Percentiles rank a stretch among this genome's conserved stretches.
Evolutionary conservation across 2,329 filamentous ascomycete genomes (phyloP).

Genomic region (Colletotrichum somersetense): DNA sequence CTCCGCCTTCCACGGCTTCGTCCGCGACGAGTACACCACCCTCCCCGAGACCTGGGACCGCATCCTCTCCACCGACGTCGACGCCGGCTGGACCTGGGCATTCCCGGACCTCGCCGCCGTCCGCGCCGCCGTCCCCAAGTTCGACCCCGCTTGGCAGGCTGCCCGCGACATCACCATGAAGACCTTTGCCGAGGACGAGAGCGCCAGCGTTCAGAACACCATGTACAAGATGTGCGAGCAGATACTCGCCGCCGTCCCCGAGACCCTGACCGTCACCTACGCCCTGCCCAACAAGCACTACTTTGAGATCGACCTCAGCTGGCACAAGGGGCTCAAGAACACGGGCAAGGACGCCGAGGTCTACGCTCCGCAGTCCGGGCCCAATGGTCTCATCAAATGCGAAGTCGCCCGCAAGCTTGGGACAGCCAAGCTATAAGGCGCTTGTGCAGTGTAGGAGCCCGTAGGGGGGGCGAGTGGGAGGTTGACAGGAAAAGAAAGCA

Average conservation of each 20-base stretch:
- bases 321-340: slow-evolving; percentile 96
- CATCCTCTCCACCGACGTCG: slow-evolving; percentile 93
- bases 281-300: slow-evolving; percentile 98
- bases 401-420: slow-evolving; percentile 74
- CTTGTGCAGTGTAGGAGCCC: background rate
- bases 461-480: background rate
- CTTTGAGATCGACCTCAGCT: slow-evolving; percentile 96
- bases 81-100: slow-evolving; percentile 89
- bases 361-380: slow-evolving; percentile 90
- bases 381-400: slow-evolving; percentile 96
- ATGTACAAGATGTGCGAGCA: slow-evolving; percentile 99
- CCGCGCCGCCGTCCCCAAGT: slow-evolving; percentile 71
- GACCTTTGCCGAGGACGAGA: slow-evolving; percentile 90
- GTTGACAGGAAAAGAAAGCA: background rate
- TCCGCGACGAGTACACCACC: slow-evolving; percentile 93
- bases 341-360: slow-evolving; percentile 96
- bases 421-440: slow-evolving; percentile 38
- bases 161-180: slow-evolving; percentile 90
- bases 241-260: slow-evolving; percentile 82
- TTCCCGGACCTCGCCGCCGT: slow-evolving; percentile 78
- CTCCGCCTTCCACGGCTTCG: slow-evolving; percentile 94
- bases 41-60: slow-evolving; percentile 93
- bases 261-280: slow-evolving; percentile 81
- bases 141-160: slow-evolving; percentile 82
- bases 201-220: slow-evolving; percentile 93